A percentile compares a stretch with the other conserved stretches of the same genome.
These are phyloP conservation scores for Amanita rimosa DNA, from an alignment of 768 basidiomycete genomes.

Conservation along the genomic window DNA sequence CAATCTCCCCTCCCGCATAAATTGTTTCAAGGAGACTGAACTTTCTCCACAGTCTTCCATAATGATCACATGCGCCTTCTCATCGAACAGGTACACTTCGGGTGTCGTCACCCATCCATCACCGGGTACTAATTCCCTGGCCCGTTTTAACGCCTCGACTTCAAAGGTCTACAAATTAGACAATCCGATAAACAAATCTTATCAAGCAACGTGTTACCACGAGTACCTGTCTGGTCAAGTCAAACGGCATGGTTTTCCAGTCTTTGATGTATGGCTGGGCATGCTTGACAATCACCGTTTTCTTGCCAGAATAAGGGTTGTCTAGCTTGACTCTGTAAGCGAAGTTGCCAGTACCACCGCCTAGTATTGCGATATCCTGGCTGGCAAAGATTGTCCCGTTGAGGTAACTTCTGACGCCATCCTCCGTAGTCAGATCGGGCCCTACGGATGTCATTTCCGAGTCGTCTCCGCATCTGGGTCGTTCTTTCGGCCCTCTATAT, in stretches of 20 bases:
- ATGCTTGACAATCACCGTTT: constrained; percentile 51
- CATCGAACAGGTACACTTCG: constrained; percentile 36
- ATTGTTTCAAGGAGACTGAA: constrained; percentile 28
- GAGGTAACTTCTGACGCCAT: constrained; percentile 32
- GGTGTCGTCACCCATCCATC: constrained; percentile 37
- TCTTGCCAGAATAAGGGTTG: constrained; percentile 25
- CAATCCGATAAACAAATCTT: neutral
- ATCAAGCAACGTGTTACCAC: neutral
- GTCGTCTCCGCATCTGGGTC: neutral
- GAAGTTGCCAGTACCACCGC: constrained; percentile 47
- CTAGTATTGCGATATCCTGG: constrained; percentile 24
- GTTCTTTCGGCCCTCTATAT: neutral
- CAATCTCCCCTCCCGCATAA: constrained; percentile 21
- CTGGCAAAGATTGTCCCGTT: constrained; percentile 35
- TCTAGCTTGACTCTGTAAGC: constrained; percentile 40
- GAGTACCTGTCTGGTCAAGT: constrained; percentile 42
- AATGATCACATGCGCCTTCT: constrained; percentile 36
- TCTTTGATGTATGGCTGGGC: constrained; percentile 30
- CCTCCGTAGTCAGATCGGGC: constrained; percentile 21
- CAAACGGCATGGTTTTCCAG: constrained; percentile 13
- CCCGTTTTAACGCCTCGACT: constrained; percentile 37
- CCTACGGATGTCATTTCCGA: neutral
- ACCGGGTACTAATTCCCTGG: constrained; percentile 23
- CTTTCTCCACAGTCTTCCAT: constrained; percentile 49
- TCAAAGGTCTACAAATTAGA: constrained; percentile 21